Evolutionary conservation across 805 yeast species (phyloP).

Genomic region (Candida ponderosae): DNA sequence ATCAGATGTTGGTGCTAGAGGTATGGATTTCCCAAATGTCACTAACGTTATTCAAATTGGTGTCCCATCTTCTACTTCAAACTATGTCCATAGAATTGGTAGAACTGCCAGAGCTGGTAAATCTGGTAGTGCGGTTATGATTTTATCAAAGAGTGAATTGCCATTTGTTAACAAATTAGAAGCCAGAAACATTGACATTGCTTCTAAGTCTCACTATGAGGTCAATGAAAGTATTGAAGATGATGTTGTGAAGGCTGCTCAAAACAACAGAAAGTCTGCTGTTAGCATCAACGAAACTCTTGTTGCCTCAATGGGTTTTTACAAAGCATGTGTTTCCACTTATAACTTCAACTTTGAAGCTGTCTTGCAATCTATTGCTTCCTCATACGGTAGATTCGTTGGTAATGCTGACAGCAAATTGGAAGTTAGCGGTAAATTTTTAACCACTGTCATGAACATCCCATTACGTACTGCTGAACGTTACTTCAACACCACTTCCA

Average conservation of each 20-base stretch:
- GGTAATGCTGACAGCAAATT: no score
- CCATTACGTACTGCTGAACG: neutral
- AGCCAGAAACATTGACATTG: conserved; percentile 48
- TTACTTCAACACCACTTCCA: neutral
- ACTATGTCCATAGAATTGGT: conserved; percentile 89
- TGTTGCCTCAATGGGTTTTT: neutral
- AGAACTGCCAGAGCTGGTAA: conserved; percentile 93
- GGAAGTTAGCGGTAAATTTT: no score
- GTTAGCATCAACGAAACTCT: neutral
- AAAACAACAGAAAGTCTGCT: neutral
- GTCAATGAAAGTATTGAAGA: conserved; percentile 27
- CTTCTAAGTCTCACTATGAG: conserved; percentile 32
- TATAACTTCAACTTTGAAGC: no score
- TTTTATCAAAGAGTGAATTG: conserved; percentile 47
- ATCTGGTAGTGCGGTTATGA: conserved; percentile 62
- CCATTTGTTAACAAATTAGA: conserved; percentile 45
- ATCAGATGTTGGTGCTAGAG: conserved; percentile 94
- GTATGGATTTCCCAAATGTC: conserved; percentile 90
- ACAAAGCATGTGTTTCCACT: neutral
- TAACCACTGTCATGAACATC: no score
- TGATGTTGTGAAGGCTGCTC: conserved; percentile 1
- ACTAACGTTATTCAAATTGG: conserved; percentile 81
- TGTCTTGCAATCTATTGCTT: no score
- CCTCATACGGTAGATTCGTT: no score
- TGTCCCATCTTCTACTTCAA: conserved; percentile 64